A percentile compares a stretch with the other conserved stretches of the same genome.
Evolutionary conservation across 139 green algal species (phyloP).

Genomic region (Coelastrella sp.): DNA sequence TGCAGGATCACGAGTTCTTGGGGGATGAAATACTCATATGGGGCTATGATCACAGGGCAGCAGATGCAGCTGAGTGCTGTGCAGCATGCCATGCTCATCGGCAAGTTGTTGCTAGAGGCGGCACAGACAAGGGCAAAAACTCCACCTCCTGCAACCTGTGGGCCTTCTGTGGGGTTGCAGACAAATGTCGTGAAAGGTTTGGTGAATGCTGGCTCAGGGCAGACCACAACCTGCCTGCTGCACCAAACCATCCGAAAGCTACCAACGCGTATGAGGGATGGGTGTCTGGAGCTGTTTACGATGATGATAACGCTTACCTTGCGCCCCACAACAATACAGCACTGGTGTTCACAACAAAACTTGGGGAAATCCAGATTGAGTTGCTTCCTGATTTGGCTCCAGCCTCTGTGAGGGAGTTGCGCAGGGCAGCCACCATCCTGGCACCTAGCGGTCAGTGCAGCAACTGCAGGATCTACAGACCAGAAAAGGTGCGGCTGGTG

Average conservation of each 20-base stretch:
- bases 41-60: constrained; percentile 42
- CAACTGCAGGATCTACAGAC: constrained; percentile 39
- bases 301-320: neutral
- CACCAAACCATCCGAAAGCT: neutral
- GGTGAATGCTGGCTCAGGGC: constrained; percentile 79
- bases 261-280: neutral
- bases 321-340: neutral
- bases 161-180: constrained; percentile 67
- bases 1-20: neutral
- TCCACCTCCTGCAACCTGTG: constrained; percentile 61
- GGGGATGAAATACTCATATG: constrained; percentile 23
- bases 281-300: neutral
- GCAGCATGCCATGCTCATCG: constrained; percentile 44
- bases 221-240: neutral
- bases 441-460: constrained; percentile 29
- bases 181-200: constrained; percentile 50
- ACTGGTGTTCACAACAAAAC: neutral
- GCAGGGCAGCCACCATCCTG: constrained; percentile 36
- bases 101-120: neutral
- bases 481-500: constrained; percentile 22
- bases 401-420: constrained; percentile 37
- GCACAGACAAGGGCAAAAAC: constrained; percentile 26
- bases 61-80: constrained; percentile 50
- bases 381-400: constrained; percentile 51
- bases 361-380: constrained; percentile 26